phyloP scores from a whole-genome alignment of 805 yeast species.

The Kodamaea restingae region DNA sequence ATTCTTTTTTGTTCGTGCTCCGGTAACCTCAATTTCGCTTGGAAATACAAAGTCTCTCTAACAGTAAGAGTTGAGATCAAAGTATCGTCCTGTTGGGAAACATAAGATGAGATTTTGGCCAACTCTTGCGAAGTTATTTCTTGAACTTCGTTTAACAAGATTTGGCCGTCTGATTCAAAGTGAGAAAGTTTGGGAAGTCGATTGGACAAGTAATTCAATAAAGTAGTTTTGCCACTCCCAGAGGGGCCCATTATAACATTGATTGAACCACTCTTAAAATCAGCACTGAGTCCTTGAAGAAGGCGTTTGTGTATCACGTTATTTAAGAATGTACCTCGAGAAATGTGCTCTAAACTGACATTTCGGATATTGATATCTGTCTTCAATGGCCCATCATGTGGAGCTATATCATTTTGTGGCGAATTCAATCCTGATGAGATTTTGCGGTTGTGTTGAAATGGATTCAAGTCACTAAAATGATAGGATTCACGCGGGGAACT shows the following conservation, averaged over 20 bases:
- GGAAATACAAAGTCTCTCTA: conserved; percentile 66
- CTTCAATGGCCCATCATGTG: conserved; percentile 4
- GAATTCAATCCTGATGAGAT: background rate
- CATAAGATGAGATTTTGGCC: conserved; percentile 57
- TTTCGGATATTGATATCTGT: conserved; percentile 8
- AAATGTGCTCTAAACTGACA: conserved; percentile 8
- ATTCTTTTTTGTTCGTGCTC: conserved; percentile 29
- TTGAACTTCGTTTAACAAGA: conserved; percentile 26
- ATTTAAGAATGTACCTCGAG: background rate
- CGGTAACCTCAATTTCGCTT: conserved; percentile 66
- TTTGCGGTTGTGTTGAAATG: background rate
- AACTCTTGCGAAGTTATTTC: conserved; percentile 21
- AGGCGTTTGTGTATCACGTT: conserved; percentile 11
- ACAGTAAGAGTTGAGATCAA: conserved; percentile 71
- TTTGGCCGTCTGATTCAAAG: conserved; percentile 22
- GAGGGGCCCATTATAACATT: conserved; percentile 81
- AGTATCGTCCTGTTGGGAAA: conserved; percentile 76
- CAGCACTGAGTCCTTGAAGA: conserved; percentile 45
- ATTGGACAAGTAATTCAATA: conserved; percentile 60
- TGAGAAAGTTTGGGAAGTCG: conserved; percentile 35
- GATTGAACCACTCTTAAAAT: conserved; percentile 51
- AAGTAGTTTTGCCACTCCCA: conserved; percentile 72
- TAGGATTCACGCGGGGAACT: background rate
- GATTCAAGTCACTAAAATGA: background rate
- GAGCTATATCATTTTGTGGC: background rate